phyloP scores from a whole-genome alignment of 2,329 filamentous ascomycete genomes.

The Epichloe festucae region DNA sequence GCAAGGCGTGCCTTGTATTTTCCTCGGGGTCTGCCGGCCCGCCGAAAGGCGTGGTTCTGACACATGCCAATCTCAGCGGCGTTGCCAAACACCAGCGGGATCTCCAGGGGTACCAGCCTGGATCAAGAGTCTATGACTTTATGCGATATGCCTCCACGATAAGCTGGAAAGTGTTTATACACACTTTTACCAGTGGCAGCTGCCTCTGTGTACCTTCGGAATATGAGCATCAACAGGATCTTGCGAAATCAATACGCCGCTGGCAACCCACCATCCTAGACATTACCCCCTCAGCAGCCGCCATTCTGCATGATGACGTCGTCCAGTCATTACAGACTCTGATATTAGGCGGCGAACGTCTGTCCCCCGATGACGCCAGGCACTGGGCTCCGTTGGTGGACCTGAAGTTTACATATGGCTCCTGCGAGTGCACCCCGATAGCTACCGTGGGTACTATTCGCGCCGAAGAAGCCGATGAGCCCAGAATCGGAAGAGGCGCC shows the following conservation, averaged over 20 bases:
- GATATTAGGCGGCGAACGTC: neutral
- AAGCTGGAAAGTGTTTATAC: neutral
- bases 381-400: neutral
- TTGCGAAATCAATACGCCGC: neutral
- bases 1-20: neutral
- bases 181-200: neutral
- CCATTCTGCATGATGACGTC: neutral
- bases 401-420: conserved; percentile 1
- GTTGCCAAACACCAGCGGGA: conserved; percentile 1
- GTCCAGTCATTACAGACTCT: neutral
- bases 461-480: conserved; percentile 1
- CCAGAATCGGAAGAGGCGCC: conserved; percentile 5
- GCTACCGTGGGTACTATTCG: neutral
- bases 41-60: neutral
- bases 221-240: neutral
- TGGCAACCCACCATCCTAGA: conserved; percentile 1
- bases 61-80: conserved; percentile 2
- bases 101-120: conserved; percentile 1
- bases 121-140: conserved; percentile 6
- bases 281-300: neutral
- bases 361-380: neutral
- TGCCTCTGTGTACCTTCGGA: conserved; percentile 1
- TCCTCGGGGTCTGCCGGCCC: neutral
- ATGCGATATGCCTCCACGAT: neutral
- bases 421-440: neutral